Evolutionary conservation across 208 protist species (phyloP).

Genomic region (Phytomonas serpens): DNA sequence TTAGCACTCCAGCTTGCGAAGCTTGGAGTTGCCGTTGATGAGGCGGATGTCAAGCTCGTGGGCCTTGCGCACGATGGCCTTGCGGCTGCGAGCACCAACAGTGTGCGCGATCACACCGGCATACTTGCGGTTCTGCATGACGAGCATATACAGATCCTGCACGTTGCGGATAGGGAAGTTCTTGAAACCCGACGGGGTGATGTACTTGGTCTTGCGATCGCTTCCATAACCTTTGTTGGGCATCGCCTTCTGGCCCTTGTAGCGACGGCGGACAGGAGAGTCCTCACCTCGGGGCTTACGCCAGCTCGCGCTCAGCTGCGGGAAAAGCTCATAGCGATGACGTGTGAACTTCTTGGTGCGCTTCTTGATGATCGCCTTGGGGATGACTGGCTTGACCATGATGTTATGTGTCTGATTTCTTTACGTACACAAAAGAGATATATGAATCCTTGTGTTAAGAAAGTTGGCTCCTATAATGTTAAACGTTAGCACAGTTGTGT

Average conservation of each 20-base stretch:
- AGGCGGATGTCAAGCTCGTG: slow-evolving; percentile 98
- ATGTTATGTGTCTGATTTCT: slow-evolving; percentile 11
- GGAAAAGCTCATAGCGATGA: slow-evolving; percentile 93
- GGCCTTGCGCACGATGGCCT: slow-evolving; percentile 96
- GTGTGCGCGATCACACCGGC: slow-evolving; percentile 96
- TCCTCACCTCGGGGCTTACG: slow-evolving; percentile 99
- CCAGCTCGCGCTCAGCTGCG: slow-evolving; percentile 93
- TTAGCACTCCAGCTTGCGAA: slow-evolving; percentile 83
- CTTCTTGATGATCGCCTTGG: slow-evolving; percentile 96
- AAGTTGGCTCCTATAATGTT: slow-evolving; percentile 8
- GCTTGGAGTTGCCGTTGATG: slow-evolving; percentile 92
- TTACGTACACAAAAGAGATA: slow-evolving; percentile 9
- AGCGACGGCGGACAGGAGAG: slow-evolving; percentile 95
- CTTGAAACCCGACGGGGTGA: slow-evolving; percentile 96
- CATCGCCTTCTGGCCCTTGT: slow-evolving; percentile 95
- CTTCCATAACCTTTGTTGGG: slow-evolving; percentile 98
- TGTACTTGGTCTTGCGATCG: slow-evolving; percentile 95
- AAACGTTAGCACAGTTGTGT: slow-evolving; percentile 2
- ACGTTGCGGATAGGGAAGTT: slow-evolving; percentile 94
- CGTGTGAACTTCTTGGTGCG: slow-evolving; percentile 96
- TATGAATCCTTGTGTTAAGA: background rate
- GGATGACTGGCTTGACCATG: slow-evolving; percentile 92
- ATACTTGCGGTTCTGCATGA: slow-evolving; percentile 99
- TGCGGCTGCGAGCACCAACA: slow-evolving; percentile 92
- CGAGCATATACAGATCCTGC: slow-evolving; percentile 97